phyloP scores from a whole-genome alignment of 2,329 filamentous ascomycete species.

The Fusarium siculi region DNA sequence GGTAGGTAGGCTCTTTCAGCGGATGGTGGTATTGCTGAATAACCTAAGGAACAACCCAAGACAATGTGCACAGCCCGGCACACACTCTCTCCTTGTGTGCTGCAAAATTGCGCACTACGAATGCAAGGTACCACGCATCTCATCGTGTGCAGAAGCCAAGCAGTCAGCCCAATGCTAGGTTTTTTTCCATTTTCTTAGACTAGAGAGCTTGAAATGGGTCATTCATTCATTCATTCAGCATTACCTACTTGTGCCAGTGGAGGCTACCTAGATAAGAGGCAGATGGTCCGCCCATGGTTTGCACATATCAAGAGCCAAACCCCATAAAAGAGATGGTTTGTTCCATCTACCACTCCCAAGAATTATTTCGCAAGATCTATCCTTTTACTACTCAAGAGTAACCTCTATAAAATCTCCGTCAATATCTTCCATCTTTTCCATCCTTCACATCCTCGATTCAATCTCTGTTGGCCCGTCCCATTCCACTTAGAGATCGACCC shows the following conservation, averaged over 20 bases:
- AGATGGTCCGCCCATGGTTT: not conserved
- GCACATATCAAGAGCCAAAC: not conserved
- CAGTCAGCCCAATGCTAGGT: not conserved
- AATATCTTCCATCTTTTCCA: not conserved
- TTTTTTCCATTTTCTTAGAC: constrained; percentile 1
- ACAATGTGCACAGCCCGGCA: not conserved
- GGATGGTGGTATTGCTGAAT: not conserved
- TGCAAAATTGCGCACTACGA: not conserved
- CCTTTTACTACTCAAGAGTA: not conserved
- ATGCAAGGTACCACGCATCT: not conserved
- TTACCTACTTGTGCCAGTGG: not conserved
- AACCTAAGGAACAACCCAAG: not conserved
- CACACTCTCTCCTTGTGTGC: not conserved
- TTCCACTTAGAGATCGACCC: not conserved
- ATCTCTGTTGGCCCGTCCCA: not conserved
- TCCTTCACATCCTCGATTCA: not conserved
- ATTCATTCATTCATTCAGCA: not conserved
- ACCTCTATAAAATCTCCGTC: not conserved
- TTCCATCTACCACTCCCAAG: not conserved
- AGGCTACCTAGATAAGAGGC: not conserved
- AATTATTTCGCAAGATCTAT: not conserved
- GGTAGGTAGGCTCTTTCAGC: not conserved
- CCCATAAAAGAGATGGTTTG: not conserved
- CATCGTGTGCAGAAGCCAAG: not conserved
- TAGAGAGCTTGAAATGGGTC: constrained; percentile 6